These are phyloP conservation scores for Allantophomopsis lycopodina DNA, from an alignment of 2,329 filamentous ascomycete species.

Conservation along the genomic window DNA sequence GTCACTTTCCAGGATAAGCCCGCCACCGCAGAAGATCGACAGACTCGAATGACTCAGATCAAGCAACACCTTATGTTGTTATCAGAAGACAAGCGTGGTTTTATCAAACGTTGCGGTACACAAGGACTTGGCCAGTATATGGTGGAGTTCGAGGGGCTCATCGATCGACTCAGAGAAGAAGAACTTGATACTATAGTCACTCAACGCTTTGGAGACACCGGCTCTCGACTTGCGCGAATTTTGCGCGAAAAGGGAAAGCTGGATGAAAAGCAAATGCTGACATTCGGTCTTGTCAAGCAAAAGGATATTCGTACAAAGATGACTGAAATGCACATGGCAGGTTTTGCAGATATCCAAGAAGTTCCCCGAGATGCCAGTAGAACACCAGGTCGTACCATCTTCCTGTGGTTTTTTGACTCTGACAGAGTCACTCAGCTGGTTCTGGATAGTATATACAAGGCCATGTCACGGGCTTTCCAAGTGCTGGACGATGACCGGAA, in stretches of 20 bases:
- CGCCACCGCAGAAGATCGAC: slow-evolving; percentile 7
- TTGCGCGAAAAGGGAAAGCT: slow-evolving; percentile 78
- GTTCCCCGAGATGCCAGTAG: slow-evolving; percentile 79
- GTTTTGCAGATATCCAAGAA: slow-evolving; percentile 85
- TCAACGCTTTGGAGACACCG: slow-evolving; percentile 61
- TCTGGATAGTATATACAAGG: slow-evolving; percentile 74
- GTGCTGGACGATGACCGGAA: slow-evolving; percentile 64
- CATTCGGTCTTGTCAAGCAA: slow-evolving; percentile 70
- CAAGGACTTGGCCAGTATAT: slow-evolving; percentile 62
- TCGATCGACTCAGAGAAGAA: slow-evolving; percentile 55
- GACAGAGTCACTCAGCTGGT: slow-evolving; percentile 57
- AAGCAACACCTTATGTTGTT: slow-evolving; percentile 63
- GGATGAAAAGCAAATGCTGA: slow-evolving; percentile 83
- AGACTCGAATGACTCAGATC: slow-evolving; percentile 41
- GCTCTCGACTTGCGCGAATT: slow-evolving; percentile 73
- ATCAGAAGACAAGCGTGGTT: slow-evolving; percentile 52
- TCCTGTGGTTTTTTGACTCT: slow-evolving; percentile 82
- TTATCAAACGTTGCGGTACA: slow-evolving; percentile 53
- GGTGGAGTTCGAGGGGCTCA: slow-evolving; percentile 65
- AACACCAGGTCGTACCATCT: slow-evolving; percentile 71
- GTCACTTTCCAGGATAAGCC: slow-evolving; percentile 37
- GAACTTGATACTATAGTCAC: slow-evolving; percentile 76
- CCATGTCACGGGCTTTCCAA: slow-evolving; percentile 75
- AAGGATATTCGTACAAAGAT: slow-evolving; percentile 76
- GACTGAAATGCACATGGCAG: slow-evolving; percentile 72